These are phyloP conservation scores for Starmerella ratchasimensis DNA, from an alignment of 805 yeast genomes.

Conservation along the genomic window DNA sequence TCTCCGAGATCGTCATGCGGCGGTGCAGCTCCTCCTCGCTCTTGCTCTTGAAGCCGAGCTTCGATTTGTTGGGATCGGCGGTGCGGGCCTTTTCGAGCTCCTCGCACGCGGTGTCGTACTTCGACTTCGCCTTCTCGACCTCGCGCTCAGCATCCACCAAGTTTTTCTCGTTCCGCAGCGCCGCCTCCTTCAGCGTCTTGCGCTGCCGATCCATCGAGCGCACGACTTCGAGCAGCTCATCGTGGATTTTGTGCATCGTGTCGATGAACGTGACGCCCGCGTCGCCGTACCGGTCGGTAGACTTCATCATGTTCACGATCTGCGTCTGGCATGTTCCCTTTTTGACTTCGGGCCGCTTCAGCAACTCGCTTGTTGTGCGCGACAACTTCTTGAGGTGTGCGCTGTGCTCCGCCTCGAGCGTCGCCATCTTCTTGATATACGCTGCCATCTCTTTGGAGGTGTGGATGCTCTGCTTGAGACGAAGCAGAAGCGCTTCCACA, in stretches of 20 bases:
- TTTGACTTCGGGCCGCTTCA: slow-evolving; percentile 38
- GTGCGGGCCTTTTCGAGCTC: slow-evolving; percentile 73
- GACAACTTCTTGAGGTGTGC: slow-evolving; percentile 62
- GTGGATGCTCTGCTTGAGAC: slow-evolving; percentile 65
- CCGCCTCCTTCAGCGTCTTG: slow-evolving; percentile 68
- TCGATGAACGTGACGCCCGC: slow-evolving; percentile 67
- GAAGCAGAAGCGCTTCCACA: slow-evolving; percentile 52
- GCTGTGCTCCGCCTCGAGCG: slow-evolving; percentile 64
- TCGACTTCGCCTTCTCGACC: slow-evolving; percentile 77
- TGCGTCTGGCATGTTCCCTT: slow-evolving; percentile 53
- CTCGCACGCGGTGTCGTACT: slow-evolving; percentile 65
- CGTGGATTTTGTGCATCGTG: slow-evolving; percentile 72
- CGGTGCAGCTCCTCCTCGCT: slow-evolving; percentile 77
- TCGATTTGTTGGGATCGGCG: slow-evolving; percentile 73
- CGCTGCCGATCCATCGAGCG: slow-evolving; percentile 58
- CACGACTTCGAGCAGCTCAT: slow-evolving; percentile 61
- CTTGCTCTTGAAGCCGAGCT: slow-evolving; percentile 70
- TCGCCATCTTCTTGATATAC: slow-evolving; percentile 64
- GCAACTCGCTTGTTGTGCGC: slow-evolving; percentile 36
- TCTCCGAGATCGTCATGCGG: slow-evolving; percentile 73
- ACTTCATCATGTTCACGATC: slow-evolving; percentile 54
- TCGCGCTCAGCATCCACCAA: slow-evolving; percentile 65
- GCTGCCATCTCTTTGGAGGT: slow-evolving; percentile 77
- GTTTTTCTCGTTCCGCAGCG: slow-evolving; percentile 68
- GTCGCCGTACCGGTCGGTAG: slow-evolving; percentile 61